phyloP scores from a whole-genome alignment of 2,329 filamentous ascomycete genomes.

The Beauveria sp. region DNA sequence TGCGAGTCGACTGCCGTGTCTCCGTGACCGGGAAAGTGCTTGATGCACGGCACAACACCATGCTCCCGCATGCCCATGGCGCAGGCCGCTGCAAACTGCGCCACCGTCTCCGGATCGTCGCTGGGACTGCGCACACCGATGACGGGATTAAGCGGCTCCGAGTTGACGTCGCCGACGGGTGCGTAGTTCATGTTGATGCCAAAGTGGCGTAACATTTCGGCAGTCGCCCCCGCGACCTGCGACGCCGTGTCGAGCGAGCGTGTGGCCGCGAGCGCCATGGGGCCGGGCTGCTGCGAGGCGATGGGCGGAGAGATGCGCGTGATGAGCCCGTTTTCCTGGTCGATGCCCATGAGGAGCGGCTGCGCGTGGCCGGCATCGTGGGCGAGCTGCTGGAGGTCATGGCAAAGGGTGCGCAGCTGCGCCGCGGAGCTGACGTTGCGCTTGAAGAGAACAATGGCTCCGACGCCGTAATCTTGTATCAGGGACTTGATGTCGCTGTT shows the following conservation, averaged over 20 bases:
- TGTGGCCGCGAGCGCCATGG: slow-evolving; percentile 19
- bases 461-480: slow-evolving; percentile 20
- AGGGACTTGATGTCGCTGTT: slow-evolving; percentile 18
- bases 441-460: slow-evolving; percentile 21
- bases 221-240: slow-evolving; percentile 17
- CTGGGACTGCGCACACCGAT: slow-evolving; percentile 21
- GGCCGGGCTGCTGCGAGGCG: slow-evolving; percentile 19
- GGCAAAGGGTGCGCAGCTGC: slow-evolving; percentile 17
- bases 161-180: slow-evolving; percentile 21
- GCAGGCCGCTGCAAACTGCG: slow-evolving; percentile 16
- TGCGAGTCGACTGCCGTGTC: slow-evolving; percentile 22
- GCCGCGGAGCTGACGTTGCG: slow-evolving; percentile 18
- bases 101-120: slow-evolving; percentile 17
- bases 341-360: slow-evolving; percentile 21
- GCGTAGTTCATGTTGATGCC: slow-evolving; percentile 24
- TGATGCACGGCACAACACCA: slow-evolving; percentile 19
- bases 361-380: slow-evolving; percentile 18
- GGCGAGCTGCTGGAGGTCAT: slow-evolving; percentile 18
- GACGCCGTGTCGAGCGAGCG: slow-evolving; percentile 14
- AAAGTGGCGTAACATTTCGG: slow-evolving; percentile 18
- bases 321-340: slow-evolving; percentile 22
- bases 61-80: slow-evolving; percentile 16
- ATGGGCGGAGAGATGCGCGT: slow-evolving; percentile 20
- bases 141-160: slow-evolving; percentile 21
- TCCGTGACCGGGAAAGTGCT: slow-evolving; percentile 22